Base-by-base conservation (phyloP, 2,329 filamentous ascomycete genomes). In the Colletotrichum cordylinicola region DNA sequence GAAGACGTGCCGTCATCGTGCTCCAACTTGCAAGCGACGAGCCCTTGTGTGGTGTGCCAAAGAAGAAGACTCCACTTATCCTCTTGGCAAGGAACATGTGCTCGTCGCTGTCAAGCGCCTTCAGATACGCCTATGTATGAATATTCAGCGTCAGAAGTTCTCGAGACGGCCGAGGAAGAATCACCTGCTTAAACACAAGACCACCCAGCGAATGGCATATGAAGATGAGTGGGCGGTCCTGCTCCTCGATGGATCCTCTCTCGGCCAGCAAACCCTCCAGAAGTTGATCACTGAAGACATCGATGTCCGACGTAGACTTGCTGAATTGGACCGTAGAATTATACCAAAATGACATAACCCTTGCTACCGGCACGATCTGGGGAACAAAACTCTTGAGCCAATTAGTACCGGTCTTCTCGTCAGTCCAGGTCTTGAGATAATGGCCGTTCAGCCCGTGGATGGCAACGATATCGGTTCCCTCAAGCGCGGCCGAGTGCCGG, bases 11-110 rank as follows among this genome's bases (percentile, higher is more conserved):
- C 18, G 29, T 43, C 33, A 66, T 66, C 7, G 60, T 39, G 13
- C 39, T 56, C 61, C 48, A 67, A 15, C 29, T 66, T 12, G 69
- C 69, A 16, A 56, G 48, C 12, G 56, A 37, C 2, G 62, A 75
- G 37, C 61, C 68, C 4, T 70, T 65, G 33, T 69, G 74, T 7
- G 62, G 70, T 9, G 70, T 73, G 8, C 80, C 81, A 21, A 82
- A 77, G 65, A 82, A 82, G 33, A 78, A 76, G 2, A 81, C 79
- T 12, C 61, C 56, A 18, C 24, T 64, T 6, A 64, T 37, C 8
- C 15, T 27, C 7, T 70, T 37, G 6, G 37, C 27, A 2, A 64
- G 39, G 8, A 37, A 8, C 58, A 52, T 48, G 15, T 70, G 37
- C 21, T 64, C 43, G 9, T 64, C 39, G 10, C 21, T 21, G 3